phyloP scores from a whole-genome alignment of 495 filamentous ascomycete species.

The Penicillium robsamsonii region DNA sequence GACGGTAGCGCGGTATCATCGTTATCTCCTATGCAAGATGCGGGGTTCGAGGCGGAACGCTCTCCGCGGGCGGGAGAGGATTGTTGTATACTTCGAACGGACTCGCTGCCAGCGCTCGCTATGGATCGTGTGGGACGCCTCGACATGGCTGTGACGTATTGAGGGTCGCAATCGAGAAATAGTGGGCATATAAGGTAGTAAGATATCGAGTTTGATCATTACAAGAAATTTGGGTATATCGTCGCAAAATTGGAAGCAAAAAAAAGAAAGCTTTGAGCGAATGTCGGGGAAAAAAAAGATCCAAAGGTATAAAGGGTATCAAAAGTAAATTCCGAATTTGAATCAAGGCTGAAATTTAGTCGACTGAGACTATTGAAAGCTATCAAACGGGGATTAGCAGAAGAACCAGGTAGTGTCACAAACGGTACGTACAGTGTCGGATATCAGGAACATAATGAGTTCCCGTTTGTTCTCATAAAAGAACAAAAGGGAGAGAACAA shows the following conservation, averaged over 20 bases:
- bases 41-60: constrained; percentile 21
- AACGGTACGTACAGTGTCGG: constrained; percentile 18
- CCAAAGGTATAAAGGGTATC: constrained; percentile 16
- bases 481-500: neutral
- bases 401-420: constrained; percentile 6
- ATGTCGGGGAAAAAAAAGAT: constrained; percentile 21
- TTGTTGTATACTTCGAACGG: constrained; percentile 14
- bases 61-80: constrained; percentile 19
- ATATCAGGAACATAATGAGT: constrained; percentile 21
- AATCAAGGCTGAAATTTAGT: constrained; percentile 23
- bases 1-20: constrained; percentile 30
- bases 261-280: constrained; percentile 3
- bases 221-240: constrained; percentile 23
- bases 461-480: neutral
- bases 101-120: constrained; percentile 26
- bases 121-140: constrained; percentile 19
- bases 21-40: constrained; percentile 20
- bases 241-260: constrained; percentile 11
- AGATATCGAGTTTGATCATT: constrained; percentile 17
- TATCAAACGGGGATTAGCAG: constrained; percentile 23
- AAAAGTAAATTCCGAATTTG: constrained; percentile 13
- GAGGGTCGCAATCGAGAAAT: constrained; percentile 2
- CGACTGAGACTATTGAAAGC: constrained; percentile 16
- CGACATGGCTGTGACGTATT: constrained; percentile 14
- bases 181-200: neutral